Percentiles rank a stretch among this genome's conserved stretches.
Conservation (phyloP, 805 yeast genomes). For the Jamesozyma jinghongensis region DNA sequence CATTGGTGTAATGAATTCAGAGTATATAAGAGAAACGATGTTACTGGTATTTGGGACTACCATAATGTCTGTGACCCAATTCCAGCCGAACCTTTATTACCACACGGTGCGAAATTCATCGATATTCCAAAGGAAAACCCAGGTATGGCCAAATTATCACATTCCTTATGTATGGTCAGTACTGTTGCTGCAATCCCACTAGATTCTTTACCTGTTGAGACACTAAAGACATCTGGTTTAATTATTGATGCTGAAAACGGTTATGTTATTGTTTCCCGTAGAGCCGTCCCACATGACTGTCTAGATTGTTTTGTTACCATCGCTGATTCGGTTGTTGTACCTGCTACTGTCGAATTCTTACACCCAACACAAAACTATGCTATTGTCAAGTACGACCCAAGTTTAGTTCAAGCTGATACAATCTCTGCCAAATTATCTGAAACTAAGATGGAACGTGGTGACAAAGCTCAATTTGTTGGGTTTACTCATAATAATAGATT, state of each 20-base stretch:
- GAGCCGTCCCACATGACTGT: slow-evolving; percentile 72
- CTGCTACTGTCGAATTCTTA: slow-evolving; percentile 70
- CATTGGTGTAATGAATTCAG: slow-evolving; percentile 75
- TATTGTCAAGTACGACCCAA: slow-evolving; percentile 72
- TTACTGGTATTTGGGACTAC: slow-evolving; percentile 51
- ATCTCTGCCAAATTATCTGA: slow-evolving; percentile 54
- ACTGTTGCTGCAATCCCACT: slow-evolving; percentile 57
- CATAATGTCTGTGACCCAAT: slow-evolving; percentile 44
- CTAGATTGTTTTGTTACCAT: slow-evolving; percentile 64
- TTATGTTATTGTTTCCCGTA: slow-evolving; percentile 67
- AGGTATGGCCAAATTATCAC: slow-evolving; percentile 46
- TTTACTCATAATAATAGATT: slow-evolving; percentile 61
- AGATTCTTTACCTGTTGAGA: slow-evolving; percentile 63
- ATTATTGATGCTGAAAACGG: slow-evolving; percentile 77
- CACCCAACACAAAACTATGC: slow-evolving; percentile 88
- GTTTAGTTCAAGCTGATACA: slow-evolving; percentile 60
- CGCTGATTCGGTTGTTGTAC: slow-evolving; percentile 76
- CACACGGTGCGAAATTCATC: slow-evolving; percentile 59
- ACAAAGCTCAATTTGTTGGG: slow-evolving; percentile 70
- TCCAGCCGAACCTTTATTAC: slow-evolving; percentile 41
- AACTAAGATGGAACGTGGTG: slow-evolving; percentile 60
- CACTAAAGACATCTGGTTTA: slow-evolving; percentile 62
- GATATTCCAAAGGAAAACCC: slow-evolving; percentile 54
- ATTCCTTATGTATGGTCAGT: slow-evolving; percentile 65
- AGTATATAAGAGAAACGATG: slow-evolving; percentile 54